Conservation (phyloP, 2,329 filamentous ascomycete genomes). For the Verticillium longisporum region DNA sequence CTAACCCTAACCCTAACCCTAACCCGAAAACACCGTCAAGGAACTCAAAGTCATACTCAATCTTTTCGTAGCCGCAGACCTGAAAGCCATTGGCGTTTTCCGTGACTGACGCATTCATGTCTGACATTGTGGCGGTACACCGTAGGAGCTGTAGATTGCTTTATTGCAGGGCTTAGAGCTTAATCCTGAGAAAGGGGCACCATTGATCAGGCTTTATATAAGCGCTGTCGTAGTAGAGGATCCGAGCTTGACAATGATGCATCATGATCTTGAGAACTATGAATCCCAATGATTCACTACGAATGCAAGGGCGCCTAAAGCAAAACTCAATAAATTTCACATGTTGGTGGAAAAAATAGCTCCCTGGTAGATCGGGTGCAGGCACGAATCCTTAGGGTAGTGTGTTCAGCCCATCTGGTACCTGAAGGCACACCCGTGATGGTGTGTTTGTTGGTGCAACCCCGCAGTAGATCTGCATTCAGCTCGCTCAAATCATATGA, state of each 20-base stretch:
- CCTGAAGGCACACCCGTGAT: not conserved
- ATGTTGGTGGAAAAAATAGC: not conserved
- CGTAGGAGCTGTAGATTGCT: too few relatives aligned
- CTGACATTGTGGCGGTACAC: slow-evolving; percentile 48
- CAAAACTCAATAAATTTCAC: not conserved
- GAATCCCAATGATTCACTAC: not conserved
- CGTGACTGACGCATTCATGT: slow-evolving; percentile 58
- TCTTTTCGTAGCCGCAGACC: slow-evolving; percentile 69
- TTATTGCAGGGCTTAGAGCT: too few relatives aligned
- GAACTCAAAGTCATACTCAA: slow-evolving; percentile 69
- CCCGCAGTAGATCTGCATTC: not conserved
- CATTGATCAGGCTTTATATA: too few relatives aligned
- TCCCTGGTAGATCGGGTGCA: not conserved
- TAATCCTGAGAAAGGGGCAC: too few relatives aligned
- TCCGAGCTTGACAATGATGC: not conserved
- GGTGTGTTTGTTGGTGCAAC: not conserved
- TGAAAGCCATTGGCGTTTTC: slow-evolving; percentile 61
- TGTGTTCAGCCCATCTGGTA: not conserved
- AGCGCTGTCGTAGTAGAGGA: not conserved
- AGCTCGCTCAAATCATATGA: not conserved
- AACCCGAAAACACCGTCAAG: slow-evolving; percentile 57
- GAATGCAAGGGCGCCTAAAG: not conserved
- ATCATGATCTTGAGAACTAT: not conserved
- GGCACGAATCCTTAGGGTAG: not conserved
- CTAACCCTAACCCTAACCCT: too few relatives aligned